phyloP scores from a whole-genome alignment of 2,329 filamentous ascomycete species.

The Mollisia scopiformis region DNA sequence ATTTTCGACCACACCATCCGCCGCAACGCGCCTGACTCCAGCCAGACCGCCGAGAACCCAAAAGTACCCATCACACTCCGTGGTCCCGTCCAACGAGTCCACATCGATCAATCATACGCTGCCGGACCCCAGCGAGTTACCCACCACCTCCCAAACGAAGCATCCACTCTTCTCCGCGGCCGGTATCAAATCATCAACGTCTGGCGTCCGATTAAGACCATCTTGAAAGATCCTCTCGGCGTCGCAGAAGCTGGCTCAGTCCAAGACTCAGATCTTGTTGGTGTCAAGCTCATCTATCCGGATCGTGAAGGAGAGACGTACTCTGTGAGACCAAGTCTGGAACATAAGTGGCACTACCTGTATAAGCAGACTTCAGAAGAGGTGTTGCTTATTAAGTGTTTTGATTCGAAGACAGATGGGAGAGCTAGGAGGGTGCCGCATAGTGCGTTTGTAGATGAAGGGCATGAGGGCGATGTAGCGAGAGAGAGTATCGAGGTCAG shows the following conservation, averaged over 20 bases:
- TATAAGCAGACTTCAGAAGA: slow-evolving; percentile 54
- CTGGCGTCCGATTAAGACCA: slow-evolving; percentile 53
- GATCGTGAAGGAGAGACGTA: slow-evolving; percentile 19
- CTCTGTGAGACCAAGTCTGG: slow-evolving; percentile 47
- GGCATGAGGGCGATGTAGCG: slow-evolving; percentile 42
- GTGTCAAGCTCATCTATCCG: slow-evolving; percentile 43
- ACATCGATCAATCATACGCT: slow-evolving; percentile 60
- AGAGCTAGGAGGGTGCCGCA: slow-evolving; percentile 56
- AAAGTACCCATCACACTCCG: slow-evolving; percentile 32
- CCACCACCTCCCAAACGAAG: slow-evolving; percentile 48
- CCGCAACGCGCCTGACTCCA: slow-evolving; percentile 34
- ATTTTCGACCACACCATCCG: slow-evolving; percentile 68
- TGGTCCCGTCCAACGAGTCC: slow-evolving; percentile 53
- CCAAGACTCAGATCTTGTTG: slow-evolving; percentile 40
- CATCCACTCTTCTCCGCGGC: slow-evolving; percentile 45
- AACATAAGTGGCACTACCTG: slow-evolving; percentile 58
- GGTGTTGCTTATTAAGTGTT: slow-evolving; percentile 63
- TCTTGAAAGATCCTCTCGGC: slow-evolving; percentile 56
- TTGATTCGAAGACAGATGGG: slow-evolving; percentile 59
- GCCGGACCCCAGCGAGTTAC: slow-evolving; percentile 45
- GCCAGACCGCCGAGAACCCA: slow-evolving; percentile 16
- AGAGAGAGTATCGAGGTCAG: slow-evolving; percentile 61
- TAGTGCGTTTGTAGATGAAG: slow-evolving; percentile 55
- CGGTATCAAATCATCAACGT: slow-evolving; percentile 59
- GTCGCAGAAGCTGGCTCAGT: slow-evolving; percentile 49